phyloP scores from a whole-genome alignment of 257 asterid genomes.

The Agastache rugosa region DNA sequence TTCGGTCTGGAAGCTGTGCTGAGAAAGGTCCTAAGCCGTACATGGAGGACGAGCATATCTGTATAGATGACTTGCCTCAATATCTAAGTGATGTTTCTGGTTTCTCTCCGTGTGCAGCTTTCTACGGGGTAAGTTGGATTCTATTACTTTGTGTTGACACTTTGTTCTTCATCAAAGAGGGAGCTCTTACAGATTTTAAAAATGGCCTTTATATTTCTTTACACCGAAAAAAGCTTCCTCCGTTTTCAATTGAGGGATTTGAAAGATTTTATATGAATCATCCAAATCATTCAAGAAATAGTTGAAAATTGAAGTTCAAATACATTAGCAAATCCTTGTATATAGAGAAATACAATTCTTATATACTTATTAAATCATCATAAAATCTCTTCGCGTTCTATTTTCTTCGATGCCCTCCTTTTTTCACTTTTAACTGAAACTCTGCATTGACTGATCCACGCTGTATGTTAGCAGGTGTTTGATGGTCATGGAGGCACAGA shows the following conservation, averaged over 20 bases:
- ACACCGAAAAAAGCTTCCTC: neutral
- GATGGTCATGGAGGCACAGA: slow-evolving; percentile 99
- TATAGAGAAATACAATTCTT: neutral
- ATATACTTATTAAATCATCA: too few relatives aligned
- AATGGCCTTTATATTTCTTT: neutral
- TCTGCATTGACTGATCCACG: slow-evolving; percentile 27
- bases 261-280: neutral
- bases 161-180: neutral
- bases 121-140: slow-evolving; percentile 76
- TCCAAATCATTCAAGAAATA: neutral
- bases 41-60: slow-evolving; percentile 93
- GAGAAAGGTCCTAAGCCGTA: slow-evolving; percentile 92
- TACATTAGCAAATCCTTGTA: neutral
- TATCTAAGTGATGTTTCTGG: slow-evolving; percentile 57
- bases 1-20: slow-evolving; percentile 92
- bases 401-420: neutral
- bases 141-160: neutral
- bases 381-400: neutral
- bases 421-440: neutral
- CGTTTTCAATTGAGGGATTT: neutral
- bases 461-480: slow-evolving; percentile 65
- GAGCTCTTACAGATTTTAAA: neutral
- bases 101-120: slow-evolving; percentile 76
- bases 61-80: slow-evolving; percentile 76
- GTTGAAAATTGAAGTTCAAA: neutral